phyloP scores from a whole-genome alignment of 2,329 filamentous ascomycete genomes.

The Diaporthe sp. region DNA sequence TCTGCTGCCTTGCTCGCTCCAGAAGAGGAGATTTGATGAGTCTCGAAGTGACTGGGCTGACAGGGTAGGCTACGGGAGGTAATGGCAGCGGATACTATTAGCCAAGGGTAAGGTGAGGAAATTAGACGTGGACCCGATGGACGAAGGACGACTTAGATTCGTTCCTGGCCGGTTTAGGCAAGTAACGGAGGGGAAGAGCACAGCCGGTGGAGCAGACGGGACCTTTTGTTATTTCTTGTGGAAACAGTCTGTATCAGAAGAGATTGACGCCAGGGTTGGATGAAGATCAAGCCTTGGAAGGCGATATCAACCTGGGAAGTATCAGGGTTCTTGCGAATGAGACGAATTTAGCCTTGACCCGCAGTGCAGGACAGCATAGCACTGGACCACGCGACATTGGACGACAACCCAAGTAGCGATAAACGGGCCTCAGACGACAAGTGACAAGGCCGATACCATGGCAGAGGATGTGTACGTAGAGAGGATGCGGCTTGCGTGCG shows the following conservation, averaged over 20 bases:
- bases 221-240: slow-evolving; percentile 60
- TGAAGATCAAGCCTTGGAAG: slow-evolving; percentile 48
- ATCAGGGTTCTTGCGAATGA: slow-evolving; percentile 41
- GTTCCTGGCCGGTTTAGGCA: slow-evolving; percentile 55
- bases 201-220: slow-evolving; percentile 59
- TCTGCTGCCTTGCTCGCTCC: slow-evolving; percentile 36
- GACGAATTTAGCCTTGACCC: slow-evolving; percentile 38
- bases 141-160: slow-evolving; percentile 44
- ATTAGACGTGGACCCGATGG: slow-evolving; percentile 48
- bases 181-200: slow-evolving; percentile 57
- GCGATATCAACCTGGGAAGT: slow-evolving; percentile 33
- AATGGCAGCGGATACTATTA: slow-evolving; percentile 39
- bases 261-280: slow-evolving; percentile 56
- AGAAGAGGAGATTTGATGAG: slow-evolving; percentile 39
- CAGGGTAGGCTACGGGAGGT: slow-evolving; percentile 30
- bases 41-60: slow-evolving; percentile 29
- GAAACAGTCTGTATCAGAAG: slow-evolving; percentile 61
- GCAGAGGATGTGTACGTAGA: slow-evolving; percentile 28
- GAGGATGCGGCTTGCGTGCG: slow-evolving; percentile 38
- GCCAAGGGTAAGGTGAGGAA: slow-evolving; percentile 46
- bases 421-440: slow-evolving; percentile 20
- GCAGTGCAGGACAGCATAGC: slow-evolving; percentile 34
- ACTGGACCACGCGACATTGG: slow-evolving; percentile 32
- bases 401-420: slow-evolving; percentile 17
- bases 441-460: slow-evolving; percentile 19